Evolutionary conservation across 78 protist species (phyloP).

Genomic region (Diacronema lutheri): DNA sequence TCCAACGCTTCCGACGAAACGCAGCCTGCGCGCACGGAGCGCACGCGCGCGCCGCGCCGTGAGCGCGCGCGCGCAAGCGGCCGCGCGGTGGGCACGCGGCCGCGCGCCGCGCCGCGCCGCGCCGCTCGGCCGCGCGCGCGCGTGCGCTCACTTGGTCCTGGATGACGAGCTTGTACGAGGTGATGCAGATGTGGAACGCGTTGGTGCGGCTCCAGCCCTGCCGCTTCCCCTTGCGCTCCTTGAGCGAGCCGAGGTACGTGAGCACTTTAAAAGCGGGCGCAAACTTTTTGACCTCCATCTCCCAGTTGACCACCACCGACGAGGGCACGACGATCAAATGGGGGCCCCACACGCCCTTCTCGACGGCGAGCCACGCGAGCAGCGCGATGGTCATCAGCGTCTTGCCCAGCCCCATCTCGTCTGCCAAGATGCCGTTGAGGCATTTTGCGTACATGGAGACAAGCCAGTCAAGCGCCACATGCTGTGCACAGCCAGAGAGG

Average conservation of each 20-base stretch:
- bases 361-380: conserved; percentile 87
- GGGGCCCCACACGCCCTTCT: conserved; percentile 85
- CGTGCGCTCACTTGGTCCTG: conserved; percentile 53
- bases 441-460: conserved; percentile 70
- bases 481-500: no score
- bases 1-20: conserved; percentile 78
- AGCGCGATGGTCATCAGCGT: conserved; percentile 88
- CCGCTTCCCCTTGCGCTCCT: conserved; percentile 78
- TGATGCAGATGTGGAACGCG: conserved; percentile 86
- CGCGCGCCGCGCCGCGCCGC: background rate
- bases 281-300: conserved; percentile 89
- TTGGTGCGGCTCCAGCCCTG: conserved; percentile 81
- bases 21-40: no score
- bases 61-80: background rate
- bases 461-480: conserved; percentile 90
- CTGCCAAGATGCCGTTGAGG: conserved; percentile 93
- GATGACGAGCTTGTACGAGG: conserved; percentile 74
- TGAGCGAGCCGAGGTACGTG: conserved; percentile 77
- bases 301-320: conserved; percentile 81
- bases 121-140: no score
- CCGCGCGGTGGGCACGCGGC: background rate
- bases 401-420: conserved; percentile 94
- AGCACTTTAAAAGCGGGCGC: conserved; percentile 86
- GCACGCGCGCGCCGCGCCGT: background rate
- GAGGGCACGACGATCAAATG: conserved; percentile 92